phyloP scores from a whole-genome alignment of 2,329 filamentous ascomycete genomes.

The Colletotrichum navitas region DNA sequence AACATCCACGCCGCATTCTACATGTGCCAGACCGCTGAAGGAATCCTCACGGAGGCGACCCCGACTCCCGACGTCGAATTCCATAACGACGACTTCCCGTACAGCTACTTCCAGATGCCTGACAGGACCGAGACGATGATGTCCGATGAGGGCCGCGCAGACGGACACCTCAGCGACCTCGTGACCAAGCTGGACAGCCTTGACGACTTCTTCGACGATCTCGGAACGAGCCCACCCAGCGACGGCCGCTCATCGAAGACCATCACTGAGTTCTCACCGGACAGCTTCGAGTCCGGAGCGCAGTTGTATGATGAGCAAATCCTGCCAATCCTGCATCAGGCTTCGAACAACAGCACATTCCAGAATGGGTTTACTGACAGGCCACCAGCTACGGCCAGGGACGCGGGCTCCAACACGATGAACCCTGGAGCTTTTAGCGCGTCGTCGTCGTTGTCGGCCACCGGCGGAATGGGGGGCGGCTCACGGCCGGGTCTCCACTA shows the following conservation, averaged over 20 bases:
- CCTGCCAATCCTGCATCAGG: constrained; percentile 88
- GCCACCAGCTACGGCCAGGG: constrained; percentile 70
- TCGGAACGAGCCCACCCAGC: constrained; percentile 68
- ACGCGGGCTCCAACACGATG: constrained; percentile 72
- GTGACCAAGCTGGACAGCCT: constrained; percentile 83
- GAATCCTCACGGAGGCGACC: constrained; percentile 68
- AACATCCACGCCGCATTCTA: constrained; percentile 98
- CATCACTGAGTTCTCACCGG: constrained; percentile 73
- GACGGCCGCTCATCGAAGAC: constrained; percentile 73
- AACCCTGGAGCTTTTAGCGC: constrained; percentile 70
- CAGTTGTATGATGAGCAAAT: constrained; percentile 94
- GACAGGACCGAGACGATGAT: constrained; percentile 92
- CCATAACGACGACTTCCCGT: constrained; percentile 87
- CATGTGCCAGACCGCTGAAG: constrained; percentile 82
- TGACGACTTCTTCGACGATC: constrained; percentile 85
- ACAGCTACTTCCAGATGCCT: constrained; percentile 78
- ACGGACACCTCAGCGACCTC: constrained; percentile 84
- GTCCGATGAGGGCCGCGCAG: constrained; percentile 82
- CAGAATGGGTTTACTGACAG: constrained; percentile 90
- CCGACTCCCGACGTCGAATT: constrained; percentile 92
- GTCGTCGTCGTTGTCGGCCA: constrained; percentile 50
- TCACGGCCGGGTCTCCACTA: constrained; percentile 79
- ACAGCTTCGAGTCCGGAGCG: constrained; percentile 79
- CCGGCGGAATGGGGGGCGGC: constrained; percentile 7
- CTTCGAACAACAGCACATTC: constrained; percentile 82